These are phyloP conservation scores for Chaetoscypha palmicola DNA, from an alignment of 2,329 filamentous ascomycete genomes.

Conservation along the genomic window DNA sequence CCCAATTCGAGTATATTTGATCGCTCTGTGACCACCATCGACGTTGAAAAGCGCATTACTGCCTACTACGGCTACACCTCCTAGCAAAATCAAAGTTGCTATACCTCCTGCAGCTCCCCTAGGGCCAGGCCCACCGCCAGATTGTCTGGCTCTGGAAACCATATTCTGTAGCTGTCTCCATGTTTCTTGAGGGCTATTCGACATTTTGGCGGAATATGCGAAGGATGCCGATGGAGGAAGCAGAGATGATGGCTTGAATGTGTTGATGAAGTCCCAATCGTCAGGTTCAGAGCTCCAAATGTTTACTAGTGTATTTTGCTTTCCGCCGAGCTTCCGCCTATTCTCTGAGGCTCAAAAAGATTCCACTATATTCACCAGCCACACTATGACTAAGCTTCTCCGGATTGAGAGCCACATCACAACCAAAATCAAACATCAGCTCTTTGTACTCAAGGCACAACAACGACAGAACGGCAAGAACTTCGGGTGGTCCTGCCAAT, in stretches of 20 bases:
- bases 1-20: constrained; percentile 91
- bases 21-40: constrained; percentile 96
- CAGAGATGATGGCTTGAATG: background rate
- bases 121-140: constrained; percentile 38
- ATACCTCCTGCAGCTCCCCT: constrained; percentile 47
- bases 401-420: constrained; percentile 2
- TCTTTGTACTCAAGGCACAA: background rate
- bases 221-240: constrained; percentile 2
- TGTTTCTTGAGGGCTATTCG: constrained; percentile 53
- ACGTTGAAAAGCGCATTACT: constrained; percentile 67
- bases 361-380: too few relatives aligned
- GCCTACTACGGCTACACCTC: constrained; percentile 45
- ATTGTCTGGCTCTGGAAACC: constrained; percentile 48
- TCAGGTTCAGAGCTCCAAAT: constrained; percentile 9
- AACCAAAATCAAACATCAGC: constrained; percentile 4
- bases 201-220: constrained; percentile 21
- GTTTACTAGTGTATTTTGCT: constrained; percentile 21
- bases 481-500: constrained; percentile 1
- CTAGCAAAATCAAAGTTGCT: constrained; percentile 46
- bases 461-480: constrained; percentile 1
- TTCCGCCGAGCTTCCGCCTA: background rate
- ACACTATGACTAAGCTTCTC: constrained; percentile 2
- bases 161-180: constrained; percentile 56
- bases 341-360: background rate
- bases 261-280: background rate